Conservation (phyloP, 2,329 filamentous ascomycete species). For the Plectosphaerella sp. region DNA sequence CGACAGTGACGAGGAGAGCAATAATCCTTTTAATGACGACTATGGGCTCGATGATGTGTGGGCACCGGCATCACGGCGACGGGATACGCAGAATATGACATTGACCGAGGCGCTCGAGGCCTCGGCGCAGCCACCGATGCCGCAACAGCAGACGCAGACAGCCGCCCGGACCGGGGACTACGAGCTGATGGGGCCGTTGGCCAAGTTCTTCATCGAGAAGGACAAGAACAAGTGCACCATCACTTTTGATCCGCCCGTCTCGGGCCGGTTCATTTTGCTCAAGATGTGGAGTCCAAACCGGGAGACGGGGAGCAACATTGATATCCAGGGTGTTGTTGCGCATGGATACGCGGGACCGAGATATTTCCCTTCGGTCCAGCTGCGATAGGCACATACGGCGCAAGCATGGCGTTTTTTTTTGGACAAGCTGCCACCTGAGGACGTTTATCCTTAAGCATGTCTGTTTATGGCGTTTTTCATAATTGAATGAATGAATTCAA, state of each 20-base stretch:
- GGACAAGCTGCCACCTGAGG: too few relatives aligned
- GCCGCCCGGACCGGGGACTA: constrained; percentile 27
- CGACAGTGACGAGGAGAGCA: constrained; percentile 31
- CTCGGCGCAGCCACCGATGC: constrained; percentile 23
- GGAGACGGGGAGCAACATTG: constrained; percentile 67
- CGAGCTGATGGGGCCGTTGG: constrained; percentile 66
- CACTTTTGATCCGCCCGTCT: constrained; percentile 77
- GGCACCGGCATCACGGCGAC: constrained; percentile 16
- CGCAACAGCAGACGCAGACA: constrained; percentile 40
- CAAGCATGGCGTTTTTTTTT: too few relatives aligned
- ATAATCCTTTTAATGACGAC: constrained; percentile 22
- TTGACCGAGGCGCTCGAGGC: constrained; percentile 39
- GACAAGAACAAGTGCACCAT: constrained; percentile 83
- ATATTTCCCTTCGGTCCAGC: constrained; percentile 69
- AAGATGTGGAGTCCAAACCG: constrained; percentile 84
- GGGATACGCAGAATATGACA: constrained; percentile 18
- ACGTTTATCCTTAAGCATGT: too few relatives aligned
- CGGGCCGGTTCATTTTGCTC: constrained; percentile 76
- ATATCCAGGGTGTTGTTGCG: constrained; percentile 80
- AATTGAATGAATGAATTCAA: too few relatives aligned
- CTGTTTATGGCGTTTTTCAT: too few relatives aligned
- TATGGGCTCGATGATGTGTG: constrained; percentile 23
- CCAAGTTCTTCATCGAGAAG: constrained; percentile 78
- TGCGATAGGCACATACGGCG: constrained; percentile 35
- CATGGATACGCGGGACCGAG: constrained; percentile 82